Evolutionary conservation across 306 rosid species (phyloP).

Genomic region (Pyrus betulifolia): DNA sequence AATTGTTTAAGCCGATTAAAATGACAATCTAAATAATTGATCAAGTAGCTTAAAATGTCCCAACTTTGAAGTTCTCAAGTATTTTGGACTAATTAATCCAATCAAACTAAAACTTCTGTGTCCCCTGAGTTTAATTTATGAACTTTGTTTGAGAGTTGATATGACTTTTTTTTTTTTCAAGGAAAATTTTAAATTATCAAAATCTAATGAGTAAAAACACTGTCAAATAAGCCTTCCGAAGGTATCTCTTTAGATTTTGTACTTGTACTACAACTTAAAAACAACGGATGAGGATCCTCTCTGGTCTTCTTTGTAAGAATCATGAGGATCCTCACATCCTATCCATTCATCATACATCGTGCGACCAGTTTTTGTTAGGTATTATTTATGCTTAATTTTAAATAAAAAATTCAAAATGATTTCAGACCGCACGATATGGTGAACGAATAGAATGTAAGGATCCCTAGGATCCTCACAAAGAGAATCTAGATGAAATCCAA

Average conservation of each 20-base stretch:
- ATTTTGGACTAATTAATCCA: neutral
- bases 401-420: too few relatives aligned
- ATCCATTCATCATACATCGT: too few relatives aligned
- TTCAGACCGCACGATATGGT: fast-evolving
- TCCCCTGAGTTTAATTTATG: neutral
- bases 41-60: neutral
- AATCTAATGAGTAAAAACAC: neutral
- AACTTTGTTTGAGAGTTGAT: neutral
- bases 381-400: too few relatives aligned
- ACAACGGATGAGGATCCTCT: neutral
- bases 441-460: too few relatives aligned
- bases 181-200: neutral
- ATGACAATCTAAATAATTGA: neutral
- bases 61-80: neutral
- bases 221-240: neutral
- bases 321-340: too few relatives aligned
- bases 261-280: neutral
- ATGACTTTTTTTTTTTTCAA: neutral
- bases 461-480: too few relatives aligned
- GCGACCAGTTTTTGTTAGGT: too few relatives aligned
- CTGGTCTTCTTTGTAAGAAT: too few relatives aligned
- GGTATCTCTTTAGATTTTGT: neutral
- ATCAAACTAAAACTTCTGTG: neutral
- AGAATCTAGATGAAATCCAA: too few relatives aligned
- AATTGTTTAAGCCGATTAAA: neutral